Conservation (phyloP, 176 grass and related monocot genomes). For the Musa acuminata region DNA sequence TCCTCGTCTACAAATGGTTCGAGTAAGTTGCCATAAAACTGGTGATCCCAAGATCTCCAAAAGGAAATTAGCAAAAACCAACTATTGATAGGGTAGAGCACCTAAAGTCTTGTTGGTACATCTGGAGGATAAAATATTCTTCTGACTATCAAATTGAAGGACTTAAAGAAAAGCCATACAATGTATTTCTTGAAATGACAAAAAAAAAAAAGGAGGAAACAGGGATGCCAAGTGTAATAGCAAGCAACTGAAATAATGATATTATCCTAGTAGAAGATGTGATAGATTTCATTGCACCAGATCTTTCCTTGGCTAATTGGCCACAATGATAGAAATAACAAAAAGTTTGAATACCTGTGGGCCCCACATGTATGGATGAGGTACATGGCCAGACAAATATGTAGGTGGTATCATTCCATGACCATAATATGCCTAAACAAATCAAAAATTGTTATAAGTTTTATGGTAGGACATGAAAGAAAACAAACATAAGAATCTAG, state of each 20-base stretch:
- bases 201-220: not conserved
- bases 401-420: slow-evolving; percentile 58
- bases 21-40: not conserved
- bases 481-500: not conserved
- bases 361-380: slow-evolving; percentile 63
- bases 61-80: not conserved
- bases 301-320: not conserved
- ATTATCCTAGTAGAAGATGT: not conserved
- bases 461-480: slow-evolving; percentile 1
- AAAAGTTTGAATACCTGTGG: slow-evolving; percentile 51
- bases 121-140: not conserved
- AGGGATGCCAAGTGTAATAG: not conserved
- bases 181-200: not conserved
- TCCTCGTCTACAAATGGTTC: not conserved
- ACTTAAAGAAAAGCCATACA: not conserved
- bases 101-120: not conserved
- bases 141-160: not conserved
- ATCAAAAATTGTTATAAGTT: not conserved
- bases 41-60: not conserved
- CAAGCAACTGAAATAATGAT: not conserved
- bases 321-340: not conserved
- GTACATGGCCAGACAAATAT: slow-evolving; percentile 46
- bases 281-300: not conserved
- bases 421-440: slow-evolving; percentile 69
- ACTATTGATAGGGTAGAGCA: not conserved